Conservation (phyloP, 192 early-diverging fungal species). For the Obelidium mucronatum region DNA sequence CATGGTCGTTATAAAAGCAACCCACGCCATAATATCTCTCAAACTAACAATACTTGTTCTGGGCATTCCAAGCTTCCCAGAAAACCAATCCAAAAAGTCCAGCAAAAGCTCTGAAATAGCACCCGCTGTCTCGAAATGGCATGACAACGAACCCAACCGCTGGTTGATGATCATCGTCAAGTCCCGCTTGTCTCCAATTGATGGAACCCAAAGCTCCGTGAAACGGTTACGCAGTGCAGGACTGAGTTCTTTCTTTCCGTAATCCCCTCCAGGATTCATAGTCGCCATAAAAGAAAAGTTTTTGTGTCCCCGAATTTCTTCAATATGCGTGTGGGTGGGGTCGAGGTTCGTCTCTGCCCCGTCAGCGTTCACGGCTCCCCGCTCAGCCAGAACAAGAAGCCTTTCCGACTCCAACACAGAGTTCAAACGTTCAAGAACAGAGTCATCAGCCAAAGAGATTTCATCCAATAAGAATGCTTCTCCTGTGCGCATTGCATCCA, state of each 20-base stretch:
- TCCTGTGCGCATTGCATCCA: conserved; percentile 87
- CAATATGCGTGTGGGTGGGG: conserved; percentile 57
- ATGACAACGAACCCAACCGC: background rate
- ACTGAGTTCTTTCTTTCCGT: conserved; percentile 97
- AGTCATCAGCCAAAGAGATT: conserved; percentile 98
- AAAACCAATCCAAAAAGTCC: conserved; percentile 84
- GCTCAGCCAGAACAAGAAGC: conserved; percentile 88
- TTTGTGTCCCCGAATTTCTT: conserved; percentile 69
- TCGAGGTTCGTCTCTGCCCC: background rate
- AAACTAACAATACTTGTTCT: conserved; percentile 70
- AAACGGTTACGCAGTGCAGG: conserved; percentile 98
- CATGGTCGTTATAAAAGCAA: conserved; percentile 74
- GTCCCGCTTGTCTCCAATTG: conserved; percentile 82
- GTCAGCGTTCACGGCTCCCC: conserved; percentile 60
- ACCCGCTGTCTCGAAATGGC: background rate
- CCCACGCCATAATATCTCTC: conserved; percentile 95
- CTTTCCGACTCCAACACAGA: conserved; percentile 89
- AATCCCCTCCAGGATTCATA: conserved; percentile 99
- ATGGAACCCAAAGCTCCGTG: conserved; percentile 96
- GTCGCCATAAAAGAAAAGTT: conserved; percentile 95
- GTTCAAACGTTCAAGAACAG: conserved; percentile 96
- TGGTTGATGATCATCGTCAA: conserved; percentile 57
- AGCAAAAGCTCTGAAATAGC: conserved; percentile 64
- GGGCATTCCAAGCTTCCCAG: conserved; percentile 62
- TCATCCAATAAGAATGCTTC: conserved; percentile 95